phyloP scores from a whole-genome alignment of 768 basidiomycete genomes.

The Cystofilobasidium ferigula region DNA sequence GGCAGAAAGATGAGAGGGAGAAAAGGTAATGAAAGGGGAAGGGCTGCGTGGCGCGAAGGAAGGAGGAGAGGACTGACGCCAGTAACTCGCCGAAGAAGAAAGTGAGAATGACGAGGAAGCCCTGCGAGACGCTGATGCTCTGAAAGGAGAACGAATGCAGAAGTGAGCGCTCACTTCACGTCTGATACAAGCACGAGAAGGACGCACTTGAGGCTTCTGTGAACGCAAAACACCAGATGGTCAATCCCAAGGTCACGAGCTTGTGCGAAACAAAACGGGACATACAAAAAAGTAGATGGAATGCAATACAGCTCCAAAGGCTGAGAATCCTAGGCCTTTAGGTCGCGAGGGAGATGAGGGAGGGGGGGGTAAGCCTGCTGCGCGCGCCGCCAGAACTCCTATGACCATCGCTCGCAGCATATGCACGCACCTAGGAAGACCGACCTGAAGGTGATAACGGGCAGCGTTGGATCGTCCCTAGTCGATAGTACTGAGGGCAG shows the following conservation, averaged over 20 bases:
- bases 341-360: too few species aligned
- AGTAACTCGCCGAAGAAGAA: slow-evolving; percentile 31
- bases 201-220: too few species aligned
- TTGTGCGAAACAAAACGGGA: too few species aligned
- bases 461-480: slow-evolving; percentile 30
- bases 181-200: too few species aligned
- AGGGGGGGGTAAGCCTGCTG: too few species aligned
- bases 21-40: too few species aligned
- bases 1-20: neutral
- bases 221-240: too few species aligned
- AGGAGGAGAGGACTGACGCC: slow-evolving; percentile 16
- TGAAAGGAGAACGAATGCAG: slow-evolving; percentile 9
- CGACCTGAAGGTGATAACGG: slow-evolving; percentile 34
- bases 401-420: too few species aligned
- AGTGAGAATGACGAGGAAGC: slow-evolving; percentile 36
- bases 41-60: too few species aligned
- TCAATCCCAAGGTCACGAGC: too few species aligned
- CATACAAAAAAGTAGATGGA: slow-evolving; percentile 15
- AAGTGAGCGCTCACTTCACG: too few species aligned
- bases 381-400: too few species aligned
- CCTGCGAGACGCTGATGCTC: slow-evolving; percentile 29
- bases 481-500: slow-evolving; percentile 39
- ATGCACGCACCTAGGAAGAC: slow-evolving; percentile 34
- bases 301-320: slow-evolving; percentile 33
- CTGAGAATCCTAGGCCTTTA: slow-evolving; percentile 33